Evolutionary conservation across 2,329 filamentous ascomycete species (phyloP), one percentile per base, ranked within the genome.

Genomic region (Botrytis fabae): DNA sequence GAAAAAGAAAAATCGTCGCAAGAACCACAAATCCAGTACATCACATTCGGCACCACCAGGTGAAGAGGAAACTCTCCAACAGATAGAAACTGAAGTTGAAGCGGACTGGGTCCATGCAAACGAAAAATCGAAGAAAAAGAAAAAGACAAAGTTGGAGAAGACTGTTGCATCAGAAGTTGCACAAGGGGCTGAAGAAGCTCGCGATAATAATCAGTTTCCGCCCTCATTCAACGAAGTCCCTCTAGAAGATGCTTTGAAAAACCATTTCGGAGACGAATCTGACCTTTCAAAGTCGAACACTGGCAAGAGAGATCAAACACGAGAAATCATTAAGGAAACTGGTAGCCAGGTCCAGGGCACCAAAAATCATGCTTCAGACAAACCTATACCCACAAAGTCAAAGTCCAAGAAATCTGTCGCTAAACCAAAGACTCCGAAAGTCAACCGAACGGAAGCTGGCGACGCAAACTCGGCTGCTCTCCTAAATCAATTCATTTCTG

Each of bases 401-500:
- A 69, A 57, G n/a, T 12, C n/a, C 35, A 69, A 59, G 20, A 59
- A 57, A 44, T 57, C 40, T 32, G 40, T 57, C n/a, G 25, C 48
- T 28, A 69, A 69, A 69, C 48, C 65, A 42, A 44, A 69, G n/a
- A 57, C 18, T 69, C 10, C 38, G n/a, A 40, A 44, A 42, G 32
- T 32, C 64, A 60, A 48, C 3, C 28, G 42, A 40, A 46, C 59
- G 22, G 63, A 61, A 48, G 32, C 44, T 60, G 54, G 63, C 28
- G 70, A 72, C 48, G 70, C 54, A 48, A 72, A 42, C 22, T 72
- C 70, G 6, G 54, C 54, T 38, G 63, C 63, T 42, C 51, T 72
- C 25, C 28, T 72, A 22, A 72, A 72, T 59, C 51, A 69, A 42
- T 48, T 59, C 2, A 46, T 46, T 32, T 69, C 70, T 51, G 51